Conservation (phyloP, 148 eudicot genomes). For the Limonium bicolor region DNA sequence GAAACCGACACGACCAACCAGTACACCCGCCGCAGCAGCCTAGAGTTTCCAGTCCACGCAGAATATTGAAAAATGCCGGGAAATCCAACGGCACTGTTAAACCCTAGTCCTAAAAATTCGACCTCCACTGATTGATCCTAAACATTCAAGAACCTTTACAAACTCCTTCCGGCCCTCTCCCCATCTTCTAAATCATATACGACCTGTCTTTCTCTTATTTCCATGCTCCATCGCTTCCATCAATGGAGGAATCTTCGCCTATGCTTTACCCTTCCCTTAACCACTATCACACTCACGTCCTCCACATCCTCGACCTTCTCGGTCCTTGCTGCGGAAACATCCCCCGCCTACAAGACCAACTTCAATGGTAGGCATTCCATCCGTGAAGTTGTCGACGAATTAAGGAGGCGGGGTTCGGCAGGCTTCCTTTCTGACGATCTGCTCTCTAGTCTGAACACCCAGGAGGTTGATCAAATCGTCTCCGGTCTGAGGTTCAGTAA, state of each 20-base stretch:
- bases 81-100: constrained; percentile 12
- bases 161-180: neutral
- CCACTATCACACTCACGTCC: constrained; percentile 11
- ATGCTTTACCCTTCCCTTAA: constrained; percentile 7
- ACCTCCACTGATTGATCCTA: neutral
- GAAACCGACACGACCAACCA: too few species aligned
- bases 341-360: neutral
- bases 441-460: constrained; percentile 7
- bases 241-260: constrained; percentile 12
- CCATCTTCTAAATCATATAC: constrained; percentile 2
- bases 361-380: constrained; percentile 1
- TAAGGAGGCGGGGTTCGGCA: constrained; percentile 9
- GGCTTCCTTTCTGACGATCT: constrained; percentile 10
- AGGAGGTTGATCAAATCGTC: constrained; percentile 24
- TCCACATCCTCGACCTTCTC: constrained; percentile 16
- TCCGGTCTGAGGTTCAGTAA: constrained; percentile 10
- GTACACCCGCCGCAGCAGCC: too few species aligned
- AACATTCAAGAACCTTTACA: neutral
- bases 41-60: too few species aligned
- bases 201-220: neutral
- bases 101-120: constrained; percentile 2
- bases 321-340: neutral
- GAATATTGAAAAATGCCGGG: constrained; percentile 13
- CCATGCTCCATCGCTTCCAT: constrained; percentile 28
- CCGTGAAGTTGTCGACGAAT: constrained; percentile 9